Base-by-base conservation (phyloP, 2,329 filamentous ascomycete species). In the Diaporthe sp. region DNA sequence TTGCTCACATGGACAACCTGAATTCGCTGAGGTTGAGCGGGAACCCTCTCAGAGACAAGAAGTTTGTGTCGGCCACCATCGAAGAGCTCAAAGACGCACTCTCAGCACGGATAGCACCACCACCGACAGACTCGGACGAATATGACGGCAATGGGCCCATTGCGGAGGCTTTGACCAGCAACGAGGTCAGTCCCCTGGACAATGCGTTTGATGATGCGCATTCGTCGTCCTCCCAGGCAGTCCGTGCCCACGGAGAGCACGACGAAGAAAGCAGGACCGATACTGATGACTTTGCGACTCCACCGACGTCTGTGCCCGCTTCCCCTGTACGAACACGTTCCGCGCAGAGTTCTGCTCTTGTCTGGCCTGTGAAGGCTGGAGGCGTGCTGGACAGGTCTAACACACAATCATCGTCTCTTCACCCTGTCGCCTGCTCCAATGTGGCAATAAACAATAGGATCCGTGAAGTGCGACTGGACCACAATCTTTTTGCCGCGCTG, bases 41-140 rank as follows among this genome's bases (percentile, higher is more conserved):
- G n/a, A 99, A 99, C 79, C 97, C 97, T 0, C 86, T 99, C 19
- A 89, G 94, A 19, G 95, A 98, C 81, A 95, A 94, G 81, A 98
- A 95, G 81, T 95, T 97, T 78, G 87, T 96, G 19, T 93, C 91
- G 0, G 94, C 97, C 85, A 89, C 89, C 30, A 95, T 94, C 0
- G 93, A 95, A 19, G 94, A 97, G 71, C 86, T 98, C 76, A 98
- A 97, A 83, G 89, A 90, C 55, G 91, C 92, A 57, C 85, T 98
- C 57, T 89, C 90, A 28, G 88, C 88, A 47, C 90, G 94, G 35
- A 85, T 96, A 76, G 89, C 92, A 81, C 90, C 94, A 28, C 81
- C 89, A 74, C 83, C 85, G 2, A 82, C 84, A 0, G 85, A 85
- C 57, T 79, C 83, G 45, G 84, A 86, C 30, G 78, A 81, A 0